Conservation (phyloP, 2,329 filamentous ascomycete genomes). For the Fusarium neocosmosporiellum region DNA sequence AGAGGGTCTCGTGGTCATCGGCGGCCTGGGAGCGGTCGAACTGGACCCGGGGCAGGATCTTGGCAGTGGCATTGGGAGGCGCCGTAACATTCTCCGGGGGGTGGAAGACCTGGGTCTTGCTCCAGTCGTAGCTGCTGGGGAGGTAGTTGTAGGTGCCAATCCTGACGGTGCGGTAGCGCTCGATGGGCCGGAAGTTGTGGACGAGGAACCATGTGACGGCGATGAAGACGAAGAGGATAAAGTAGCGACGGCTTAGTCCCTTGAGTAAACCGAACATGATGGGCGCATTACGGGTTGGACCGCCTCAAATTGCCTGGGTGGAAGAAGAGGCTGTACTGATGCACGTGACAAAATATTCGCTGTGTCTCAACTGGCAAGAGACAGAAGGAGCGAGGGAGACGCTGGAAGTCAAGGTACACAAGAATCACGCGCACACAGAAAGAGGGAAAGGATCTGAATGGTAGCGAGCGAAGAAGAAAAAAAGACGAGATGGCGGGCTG, state of each 20-base stretch:
- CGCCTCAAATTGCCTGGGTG: not conserved
- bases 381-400: not conserved
- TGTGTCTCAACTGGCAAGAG: not conserved
- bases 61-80: slow-evolving; percentile 51
- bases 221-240: slow-evolving; percentile 45
- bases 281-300: slow-evolving; percentile 26
- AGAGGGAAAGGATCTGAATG: not conserved
- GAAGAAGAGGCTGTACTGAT: slow-evolving; percentile 1
- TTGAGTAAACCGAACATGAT: slow-evolving; percentile 46
- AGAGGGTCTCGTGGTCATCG: slow-evolving; percentile 49
- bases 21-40: slow-evolving; percentile 51
- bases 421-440: not conserved
- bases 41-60: slow-evolving; percentile 58
- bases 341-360: slow-evolving; percentile 9
- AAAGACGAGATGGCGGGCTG: not conserved
- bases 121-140: slow-evolving; percentile 54
- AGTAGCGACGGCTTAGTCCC: slow-evolving; percentile 49
- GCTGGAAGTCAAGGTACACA: not conserved
- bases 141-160: slow-evolving; percentile 46
- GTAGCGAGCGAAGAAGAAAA: not conserved
- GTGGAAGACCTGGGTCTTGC: slow-evolving; percentile 46
- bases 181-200: slow-evolving; percentile 37
- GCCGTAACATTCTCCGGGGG: slow-evolving; percentile 47
- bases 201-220: slow-evolving; percentile 44
- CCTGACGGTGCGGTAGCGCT: slow-evolving; percentile 31